Evolutionary conservation across 441 rosid genomes (phyloP), one percentile per base, ranked within the genome.

Genomic region (Brassica balearica): DNA sequence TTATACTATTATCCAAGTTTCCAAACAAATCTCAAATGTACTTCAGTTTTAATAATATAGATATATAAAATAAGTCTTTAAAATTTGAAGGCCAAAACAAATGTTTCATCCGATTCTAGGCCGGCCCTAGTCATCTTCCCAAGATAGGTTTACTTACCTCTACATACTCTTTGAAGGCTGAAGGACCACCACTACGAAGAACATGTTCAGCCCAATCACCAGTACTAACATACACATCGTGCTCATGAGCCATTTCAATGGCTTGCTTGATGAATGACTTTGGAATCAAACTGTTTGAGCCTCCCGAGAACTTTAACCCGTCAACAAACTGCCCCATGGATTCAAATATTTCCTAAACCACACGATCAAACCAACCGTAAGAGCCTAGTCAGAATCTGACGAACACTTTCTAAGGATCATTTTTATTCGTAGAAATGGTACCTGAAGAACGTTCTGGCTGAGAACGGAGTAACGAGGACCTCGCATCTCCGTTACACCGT

Each of bases 191-290:
- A 81, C 61, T 82, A 48, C 82, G 89, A 79, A 84, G 81, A 85
- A 87, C 48, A 84, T 95, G 96, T 29, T 93, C 99, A 9, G 96
- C 90, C 98, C 98, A 95, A 61, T 93, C 98, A 8, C 99, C 96
- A 0, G 96, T 91, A 69, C 95, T 92, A 7, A 93, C 99, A 77
- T 93, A 92, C 6, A 95, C 90, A 72, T 89, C 86, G 77, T 93
- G 94, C 15, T 87, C 86, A 73, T 92, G 97, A 63, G 98, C 97
- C 87, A 82, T 82, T 67, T 87, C 85, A 34, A 89, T 87, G 66
- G 90, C 92, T 77, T 91, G 87, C 77, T 87, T 85, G 38, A 93
- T 77, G 68, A 85, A 85, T 12, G 96, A 81, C 82, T 91, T 95
- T 0, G 97, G 91, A 86, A 92, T 86, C 20, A 92, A 85, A 85